Conservation (phyloP, 805 yeast genomes). For the Sugiyamaella marilandica region DNA sequence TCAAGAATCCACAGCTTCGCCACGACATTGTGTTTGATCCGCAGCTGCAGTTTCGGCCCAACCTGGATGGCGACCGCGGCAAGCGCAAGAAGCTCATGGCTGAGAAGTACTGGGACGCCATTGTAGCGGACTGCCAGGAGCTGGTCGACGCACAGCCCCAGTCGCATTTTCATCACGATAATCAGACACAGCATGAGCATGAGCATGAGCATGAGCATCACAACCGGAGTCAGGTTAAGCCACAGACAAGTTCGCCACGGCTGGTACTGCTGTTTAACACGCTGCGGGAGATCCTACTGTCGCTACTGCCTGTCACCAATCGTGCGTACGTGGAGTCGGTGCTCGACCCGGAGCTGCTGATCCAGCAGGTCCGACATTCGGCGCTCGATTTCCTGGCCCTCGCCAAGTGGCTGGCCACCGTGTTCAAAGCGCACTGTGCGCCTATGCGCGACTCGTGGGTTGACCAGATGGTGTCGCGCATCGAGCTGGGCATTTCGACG, state of each 20-base stretch:
- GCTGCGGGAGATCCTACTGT: conserved; percentile 67
- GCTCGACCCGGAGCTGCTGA: conserved; percentile 67
- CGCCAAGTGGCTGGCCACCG: conserved; percentile 66
- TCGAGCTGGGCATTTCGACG: conserved; percentile 42
- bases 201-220: too few relatives aligned
- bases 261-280: conserved; percentile 72
- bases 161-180: too few relatives aligned
- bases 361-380: conserved; percentile 62
- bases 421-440: conserved; percentile 87
- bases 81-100: conserved; percentile 67
- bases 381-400: conserved; percentile 69
- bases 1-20: conserved; percentile 86
- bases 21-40: conserved; percentile 94
- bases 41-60: conserved; percentile 84
- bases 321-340: conserved; percentile 60
- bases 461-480: conserved; percentile 65
- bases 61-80: conserved; percentile 87
- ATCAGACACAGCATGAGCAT: too few relatives aligned
- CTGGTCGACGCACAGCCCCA: not conserved
- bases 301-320: conserved; percentile 75
- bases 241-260: conserved; percentile 29
- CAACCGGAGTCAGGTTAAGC: too few relatives aligned
- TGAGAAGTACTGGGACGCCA: conserved; percentile 79
- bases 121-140: conserved; percentile 60
- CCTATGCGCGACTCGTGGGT: conserved; percentile 94